Conservation (phyloP, 2,329 filamentous ascomycete genomes). For the Fusarium lateritium region DNA sequence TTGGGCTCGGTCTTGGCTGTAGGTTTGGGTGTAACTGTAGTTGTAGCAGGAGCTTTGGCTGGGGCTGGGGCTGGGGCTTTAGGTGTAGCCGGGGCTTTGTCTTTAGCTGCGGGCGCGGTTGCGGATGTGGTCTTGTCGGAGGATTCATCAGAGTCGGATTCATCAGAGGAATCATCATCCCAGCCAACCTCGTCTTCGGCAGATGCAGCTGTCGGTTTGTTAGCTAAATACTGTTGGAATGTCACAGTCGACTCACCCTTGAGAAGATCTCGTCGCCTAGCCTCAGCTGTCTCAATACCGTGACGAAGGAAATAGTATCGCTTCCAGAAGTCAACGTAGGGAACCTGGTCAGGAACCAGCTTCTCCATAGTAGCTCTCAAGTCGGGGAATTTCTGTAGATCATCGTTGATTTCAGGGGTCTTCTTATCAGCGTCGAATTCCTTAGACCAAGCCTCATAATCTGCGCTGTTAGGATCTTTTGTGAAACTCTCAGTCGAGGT, state of each 20-base stretch:
- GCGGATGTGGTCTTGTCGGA: conserved; percentile 43
- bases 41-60: conserved; percentile 15
- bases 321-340: conserved; percentile 92
- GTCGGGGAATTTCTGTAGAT: conserved; percentile 90
- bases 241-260: conserved; percentile 75
- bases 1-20: not conserved
- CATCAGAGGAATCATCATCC: conserved; percentile 75
- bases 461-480: conserved; percentile 81
- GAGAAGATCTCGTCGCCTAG: conserved; percentile 87
- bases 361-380: conserved; percentile 92
- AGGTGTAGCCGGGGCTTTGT: conserved; percentile 54
- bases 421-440: conserved; percentile 86
- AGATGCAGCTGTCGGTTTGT: conserved; percentile 68
- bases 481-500: conserved; percentile 85
- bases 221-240: conserved; percentile 23
- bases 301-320: conserved; percentile 96
- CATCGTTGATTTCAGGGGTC: conserved; percentile 85
- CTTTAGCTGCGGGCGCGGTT: conserved; percentile 19
- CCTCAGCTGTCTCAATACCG: conserved; percentile 93
- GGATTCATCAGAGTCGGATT: conserved; percentile 43
- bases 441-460: conserved; percentile 81
- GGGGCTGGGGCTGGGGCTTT: conserved; percentile 42
- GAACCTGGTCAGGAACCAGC: conserved; percentile 91
- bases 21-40: conserved; percentile 42
- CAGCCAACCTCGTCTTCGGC: conserved; percentile 80